A percentile compares a stretch with the other conserved stretches of the same genome.
These are phyloP conservation scores for Eimeria maxima DNA, from an alignment of 169 alveolate species.

Conservation along the genomic window DNA sequence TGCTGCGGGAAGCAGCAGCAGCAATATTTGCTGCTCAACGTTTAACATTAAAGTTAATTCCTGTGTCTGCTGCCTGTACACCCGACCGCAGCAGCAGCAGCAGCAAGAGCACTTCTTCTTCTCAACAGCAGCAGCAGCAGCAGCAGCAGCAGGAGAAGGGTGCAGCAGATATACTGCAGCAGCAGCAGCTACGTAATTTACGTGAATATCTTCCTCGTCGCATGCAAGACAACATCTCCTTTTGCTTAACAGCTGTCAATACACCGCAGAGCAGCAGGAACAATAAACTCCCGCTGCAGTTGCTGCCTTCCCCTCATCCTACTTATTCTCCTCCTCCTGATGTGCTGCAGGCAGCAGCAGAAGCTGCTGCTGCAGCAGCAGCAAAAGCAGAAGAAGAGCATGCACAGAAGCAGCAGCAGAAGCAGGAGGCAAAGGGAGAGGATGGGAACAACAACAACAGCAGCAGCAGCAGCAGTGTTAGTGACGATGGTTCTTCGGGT, in stretches of 20 bases:
- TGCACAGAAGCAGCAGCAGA: constrained; percentile 13
- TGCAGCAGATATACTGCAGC: constrained; percentile 26
- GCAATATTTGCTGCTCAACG: constrained; percentile 48
- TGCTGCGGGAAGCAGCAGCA: constrained; percentile 46
- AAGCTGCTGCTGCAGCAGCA: constrained; percentile 51
- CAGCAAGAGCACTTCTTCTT: neutral
- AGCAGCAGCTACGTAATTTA: constrained; percentile 9
- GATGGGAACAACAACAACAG: too few relatives aligned
- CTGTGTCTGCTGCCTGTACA: constrained; percentile 16
- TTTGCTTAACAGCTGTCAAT: constrained; percentile 46
- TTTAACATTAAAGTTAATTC: constrained; percentile 14
- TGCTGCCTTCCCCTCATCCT: constrained; percentile 30
- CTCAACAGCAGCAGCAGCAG: neutral
- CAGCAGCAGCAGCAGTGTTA: too few relatives aligned
- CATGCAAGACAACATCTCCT: constrained; percentile 63
- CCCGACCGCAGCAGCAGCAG: constrained; percentile 5
- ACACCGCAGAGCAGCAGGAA: constrained; percentile 51
- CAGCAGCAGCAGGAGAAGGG: constrained; percentile 27
- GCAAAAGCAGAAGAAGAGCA: neutral
- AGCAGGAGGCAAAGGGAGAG: neutral
- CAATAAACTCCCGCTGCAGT: neutral
- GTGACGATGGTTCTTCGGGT: too few relatives aligned
- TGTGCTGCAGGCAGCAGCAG: neutral
- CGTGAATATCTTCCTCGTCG: constrained; percentile 58
- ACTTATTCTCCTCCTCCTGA: neutral